Percentiles rank a stretch among this genome's conserved stretches.
Conservation (phyloP, 2,329 filamentous ascomycete genomes). For the Aspergillus tamarii region DNA sequence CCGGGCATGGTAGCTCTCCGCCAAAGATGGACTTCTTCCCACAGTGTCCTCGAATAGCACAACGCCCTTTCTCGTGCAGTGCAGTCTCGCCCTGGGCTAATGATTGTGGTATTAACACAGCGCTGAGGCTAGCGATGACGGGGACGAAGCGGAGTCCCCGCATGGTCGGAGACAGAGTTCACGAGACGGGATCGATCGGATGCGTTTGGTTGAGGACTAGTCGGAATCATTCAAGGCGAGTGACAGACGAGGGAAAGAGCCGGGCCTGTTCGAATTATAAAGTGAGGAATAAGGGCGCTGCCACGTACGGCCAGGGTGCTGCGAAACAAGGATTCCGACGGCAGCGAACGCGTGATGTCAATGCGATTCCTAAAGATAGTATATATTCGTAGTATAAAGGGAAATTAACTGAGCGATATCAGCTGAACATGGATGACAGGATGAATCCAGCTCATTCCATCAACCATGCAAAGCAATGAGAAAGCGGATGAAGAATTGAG, state of each 20-base stretch:
- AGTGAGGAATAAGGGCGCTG: neutral
- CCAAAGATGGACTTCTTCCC: constrained; percentile 90
- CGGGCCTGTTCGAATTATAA: neutral
- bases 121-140: constrained; percentile 31
- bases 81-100: constrained; percentile 40
- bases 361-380: neutral
- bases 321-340: neutral
- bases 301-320: neutral
- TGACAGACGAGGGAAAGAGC: neutral
- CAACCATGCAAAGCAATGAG: neutral
- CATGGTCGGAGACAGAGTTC: constrained; percentile 28
- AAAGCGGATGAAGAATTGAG: neutral
- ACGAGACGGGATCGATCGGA: neutral
- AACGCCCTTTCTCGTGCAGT: constrained; percentile 83
- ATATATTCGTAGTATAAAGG: neutral
- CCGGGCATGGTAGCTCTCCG: constrained; percentile 84
- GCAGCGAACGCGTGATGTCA: neutral
- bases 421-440: constrained; percentile 1
- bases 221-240: constrained; percentile 8
- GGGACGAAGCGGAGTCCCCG: constrained; percentile 33
- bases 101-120: constrained; percentile 27
- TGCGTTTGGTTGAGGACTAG: neutral
- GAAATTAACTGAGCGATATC: neutral
- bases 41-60: constrained; percentile 88
- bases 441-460: neutral